Percentiles rank a stretch among this genome's conserved stretches.
Evolutionary conservation across 345 rosid genomes (phyloP).

Genomic region (Salix viminalis): DNA sequence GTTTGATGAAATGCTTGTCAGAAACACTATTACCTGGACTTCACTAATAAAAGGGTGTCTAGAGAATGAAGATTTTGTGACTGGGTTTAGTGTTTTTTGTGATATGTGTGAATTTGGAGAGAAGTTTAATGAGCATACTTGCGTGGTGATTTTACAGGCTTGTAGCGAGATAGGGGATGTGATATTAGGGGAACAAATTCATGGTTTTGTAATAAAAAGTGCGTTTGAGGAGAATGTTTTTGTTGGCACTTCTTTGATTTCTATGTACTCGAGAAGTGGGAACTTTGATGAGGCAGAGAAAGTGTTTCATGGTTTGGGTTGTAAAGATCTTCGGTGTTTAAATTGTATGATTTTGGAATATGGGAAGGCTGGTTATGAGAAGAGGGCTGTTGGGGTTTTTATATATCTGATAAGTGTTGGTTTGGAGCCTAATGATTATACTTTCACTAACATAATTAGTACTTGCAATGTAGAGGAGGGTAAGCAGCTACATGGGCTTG

Average conservation of each 20-base stretch:
- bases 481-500: constrained; percentile 36
- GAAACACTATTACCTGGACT: constrained; percentile 36
- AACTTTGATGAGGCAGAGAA: constrained; percentile 24
- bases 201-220: constrained; percentile 28
- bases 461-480: constrained; percentile 25
- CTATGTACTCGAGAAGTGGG: constrained; percentile 25
- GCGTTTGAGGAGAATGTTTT: constrained; percentile 33
- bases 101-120: constrained; percentile 25
- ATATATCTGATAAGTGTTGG: constrained; percentile 14
- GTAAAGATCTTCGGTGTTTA: constrained; percentile 30
- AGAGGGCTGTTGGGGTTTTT: constrained; percentile 23
- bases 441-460: constrained; percentile 32
- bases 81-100: constrained; percentile 5
- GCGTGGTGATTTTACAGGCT: constrained; percentile 33
- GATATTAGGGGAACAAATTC: constrained; percentile 28
- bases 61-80: constrained; percentile 20
- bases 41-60: constrained; percentile 29
- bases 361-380: constrained; percentile 19
- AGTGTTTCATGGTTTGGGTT: constrained; percentile 11
- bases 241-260: constrained; percentile 32
- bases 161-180: constrained; percentile 19
- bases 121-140: constrained; percentile 34
- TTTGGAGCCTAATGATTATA: constrained; percentile 30
- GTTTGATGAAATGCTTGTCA: constrained; percentile 34
- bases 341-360: constrained; percentile 38